Base-by-base conservation (phyloP, 352 stramenopile species). In the Aphanomyces euteiches region DNA sequence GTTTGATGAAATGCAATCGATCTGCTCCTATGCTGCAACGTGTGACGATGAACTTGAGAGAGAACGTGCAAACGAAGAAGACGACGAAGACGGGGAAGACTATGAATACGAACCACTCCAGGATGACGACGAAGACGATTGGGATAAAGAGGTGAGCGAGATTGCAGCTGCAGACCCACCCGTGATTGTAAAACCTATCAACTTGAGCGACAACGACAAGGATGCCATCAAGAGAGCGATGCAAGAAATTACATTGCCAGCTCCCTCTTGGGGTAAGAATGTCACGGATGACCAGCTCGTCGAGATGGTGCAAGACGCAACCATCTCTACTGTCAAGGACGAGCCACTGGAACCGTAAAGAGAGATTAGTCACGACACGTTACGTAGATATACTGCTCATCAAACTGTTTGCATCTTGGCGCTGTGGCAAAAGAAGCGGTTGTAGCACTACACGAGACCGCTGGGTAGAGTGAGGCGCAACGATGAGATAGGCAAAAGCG, bases 171-270 rank as follows among this genome's bases (percentile, higher is more conserved):
- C 54, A 12, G 17, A 28, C 15, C 12, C 19, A 10, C 28, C 28
- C 28, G 28, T 28, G 28, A 28, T 28, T 28, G 28, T 28, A 28
- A 61, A 61, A 19, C 21, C 54, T 13, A 37, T 61, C 19, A 43
- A 61, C 15, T 39, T 70, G 19, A 70, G 8, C 17, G 64, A 40
- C 47, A 70, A 70, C 40, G 64, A 60, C 37, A 53, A 61, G 21
- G 47, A 63, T 19, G 53, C 64, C 4, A 70, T 70, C 53, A 54
- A 70, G 53, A 63, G 56, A n/a, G 64, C 64, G 12, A 70, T 70
- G 64, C 45, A 70, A 43, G 38, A 64, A n/a, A 47, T 70, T 21
- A 63, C 64, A 40, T 56, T 70, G 54, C 64, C 64, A 34, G 43
- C 64, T 17, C 64, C 64, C 1, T 50, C 64, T 21, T 70, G 64